phyloP scores from a whole-genome alignment of 2,329 filamentous ascomycete genomes.

The Orbilia brochopaga region DNA sequence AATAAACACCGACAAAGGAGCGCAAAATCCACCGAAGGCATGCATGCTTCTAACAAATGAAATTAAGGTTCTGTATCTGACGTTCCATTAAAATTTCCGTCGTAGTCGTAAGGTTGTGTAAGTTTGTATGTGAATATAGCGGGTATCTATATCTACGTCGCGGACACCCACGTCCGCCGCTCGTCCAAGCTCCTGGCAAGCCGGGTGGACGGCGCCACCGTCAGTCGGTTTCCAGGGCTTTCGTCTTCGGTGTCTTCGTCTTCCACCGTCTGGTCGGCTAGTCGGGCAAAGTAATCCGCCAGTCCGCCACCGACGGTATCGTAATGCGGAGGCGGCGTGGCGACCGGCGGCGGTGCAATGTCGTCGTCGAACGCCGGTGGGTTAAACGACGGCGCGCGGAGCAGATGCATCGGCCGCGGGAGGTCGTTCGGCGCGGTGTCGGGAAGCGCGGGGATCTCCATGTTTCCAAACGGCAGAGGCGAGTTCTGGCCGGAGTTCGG shows the following conservation, averaged over 20 bases:
- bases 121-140: slow-evolving; percentile 26
- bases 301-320: slow-evolving; percentile 73
- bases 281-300: slow-evolving; percentile 83
- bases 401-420: slow-evolving; percentile 78
- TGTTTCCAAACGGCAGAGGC: slow-evolving; percentile 60
- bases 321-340: slow-evolving; percentile 85
- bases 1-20: too few species aligned
- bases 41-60: not conserved
- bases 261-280: slow-evolving; percentile 65
- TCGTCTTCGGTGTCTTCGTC: slow-evolving; percentile 60
- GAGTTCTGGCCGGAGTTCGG: slow-evolving; percentile 61
- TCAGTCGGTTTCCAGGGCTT: slow-evolving; percentile 66
- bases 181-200: slow-evolving; percentile 68
- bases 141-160: slow-evolving; percentile 55
- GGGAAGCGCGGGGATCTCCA: slow-evolving; percentile 56
- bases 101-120: not conserved
- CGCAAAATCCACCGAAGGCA: not conserved
- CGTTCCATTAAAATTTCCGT: not conserved
- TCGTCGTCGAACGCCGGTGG: slow-evolving; percentile 87
- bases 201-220: slow-evolving; percentile 36
- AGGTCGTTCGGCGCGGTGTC: slow-evolving; percentile 57
- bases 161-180: slow-evolving; percentile 64
- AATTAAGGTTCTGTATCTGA: not conserved
- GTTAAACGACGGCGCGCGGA: slow-evolving; percentile 83
- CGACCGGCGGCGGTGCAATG: slow-evolving; percentile 72